Evolutionary conservation across 2,329 filamentous ascomycete species (phyloP).

Genomic region (Ramichloridium luteum): DNA sequence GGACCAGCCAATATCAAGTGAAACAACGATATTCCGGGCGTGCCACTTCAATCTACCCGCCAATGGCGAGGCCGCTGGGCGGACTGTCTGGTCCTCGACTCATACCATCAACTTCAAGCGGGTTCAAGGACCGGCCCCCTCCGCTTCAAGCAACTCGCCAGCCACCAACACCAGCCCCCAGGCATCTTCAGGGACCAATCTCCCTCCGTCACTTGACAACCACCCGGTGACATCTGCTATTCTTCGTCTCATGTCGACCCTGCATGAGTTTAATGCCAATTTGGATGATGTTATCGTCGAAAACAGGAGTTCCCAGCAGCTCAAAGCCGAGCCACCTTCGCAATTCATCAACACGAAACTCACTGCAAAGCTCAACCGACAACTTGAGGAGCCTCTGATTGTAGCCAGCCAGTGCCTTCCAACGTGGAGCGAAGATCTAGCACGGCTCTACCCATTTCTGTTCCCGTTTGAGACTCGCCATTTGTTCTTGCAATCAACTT

Average conservation of each 20-base stretch:
- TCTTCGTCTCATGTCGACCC: constrained; percentile 71
- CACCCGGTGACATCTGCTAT: constrained; percentile 79
- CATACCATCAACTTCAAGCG: constrained; percentile 88
- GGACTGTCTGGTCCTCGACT: constrained; percentile 70
- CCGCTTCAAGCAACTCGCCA: constrained; percentile 47
- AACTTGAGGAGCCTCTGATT: constrained; percentile 90
- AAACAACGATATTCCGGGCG: constrained; percentile 91
- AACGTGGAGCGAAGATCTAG: constrained; percentile 89
- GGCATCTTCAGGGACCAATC: constrained; percentile 42
- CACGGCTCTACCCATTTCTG: constrained; percentile 85
- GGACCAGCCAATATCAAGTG: constrained; percentile 69
- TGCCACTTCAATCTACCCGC: constrained; percentile 59
- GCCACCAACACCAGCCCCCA: constrained; percentile 43
- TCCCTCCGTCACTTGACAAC: constrained; percentile 70
- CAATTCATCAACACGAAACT: constrained; percentile 98
- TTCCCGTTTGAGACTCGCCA: constrained; percentile 98
- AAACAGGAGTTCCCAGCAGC: constrained; percentile 49
- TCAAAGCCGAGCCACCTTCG: constrained; percentile 71
- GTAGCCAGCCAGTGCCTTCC: constrained; percentile 94
- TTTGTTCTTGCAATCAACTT: constrained; percentile 92
- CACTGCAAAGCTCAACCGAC: constrained; percentile 92
- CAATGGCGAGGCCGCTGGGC: constrained; percentile 50
- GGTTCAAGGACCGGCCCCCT: constrained; percentile 68
- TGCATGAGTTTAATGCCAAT: constrained; percentile 87
- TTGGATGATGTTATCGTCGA: constrained; percentile 81